Evolutionary conservation across 192 early-diverging fungal genomes (phyloP), one percentile per base, ranked within the genome.

Genomic region (Backusella tuberculispora): DNA sequence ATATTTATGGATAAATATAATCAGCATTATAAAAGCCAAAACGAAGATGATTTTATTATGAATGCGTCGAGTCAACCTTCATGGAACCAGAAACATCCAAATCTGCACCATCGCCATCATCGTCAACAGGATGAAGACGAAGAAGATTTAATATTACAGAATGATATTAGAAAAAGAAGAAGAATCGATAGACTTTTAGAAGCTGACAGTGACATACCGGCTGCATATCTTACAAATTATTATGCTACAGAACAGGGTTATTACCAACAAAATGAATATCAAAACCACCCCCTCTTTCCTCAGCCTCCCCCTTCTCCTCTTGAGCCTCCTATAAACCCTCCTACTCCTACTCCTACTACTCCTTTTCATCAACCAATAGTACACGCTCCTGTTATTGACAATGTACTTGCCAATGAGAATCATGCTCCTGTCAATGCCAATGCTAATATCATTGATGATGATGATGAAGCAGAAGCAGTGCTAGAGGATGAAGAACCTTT

Each of bases 401-500:
- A 60, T 60, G 3, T 10, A 24, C 10, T 4, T 26, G 12, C 21
- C 10, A 19, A 60, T 1, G 53, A 56, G 12, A 6, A 60, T 9
- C n/a, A 47, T 26, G 12, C 24, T 14, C 19, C 17, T 6, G 24
- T 2, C 60, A 63, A 24, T 5, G 12, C 7, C 4, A 63, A 63
- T 21, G 24, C 5, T 5, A 43, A 67, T 19, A 67, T 12, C 37
- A 26, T 21, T 4, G 10, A 19, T 3, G n/a, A 21, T 1, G 21
- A 44, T 46, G 19, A 19, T 26, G 46, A 19, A 37, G 70, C 26
- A 17, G 42, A 60, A 5, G 60, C 15, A 9, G 50, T 71, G 44
- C 64, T 44, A 14, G 81, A 83, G 1, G 80, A 82, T 14, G 84
- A 78, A 5, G 82, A 79, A 12, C 85, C 85, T 19, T 74, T 83